These are phyloP conservation scores for Zelonia costaricensis DNA, from an alignment of 208 protist genomes.

Conservation along the genomic window DNA sequence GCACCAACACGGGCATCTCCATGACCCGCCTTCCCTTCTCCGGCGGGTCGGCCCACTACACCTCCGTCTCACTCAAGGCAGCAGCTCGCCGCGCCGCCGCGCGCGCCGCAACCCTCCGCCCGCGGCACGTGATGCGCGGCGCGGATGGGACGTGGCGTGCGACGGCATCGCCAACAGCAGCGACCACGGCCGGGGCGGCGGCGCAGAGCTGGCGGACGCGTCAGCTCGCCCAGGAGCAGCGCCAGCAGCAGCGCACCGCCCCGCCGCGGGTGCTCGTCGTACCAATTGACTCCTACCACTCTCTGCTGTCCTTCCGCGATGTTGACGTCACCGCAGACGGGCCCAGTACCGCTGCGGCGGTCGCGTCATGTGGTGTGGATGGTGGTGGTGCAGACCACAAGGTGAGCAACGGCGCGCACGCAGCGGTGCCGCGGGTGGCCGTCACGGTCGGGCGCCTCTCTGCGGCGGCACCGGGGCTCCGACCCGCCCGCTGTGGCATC, in stretches of 20 bases:
- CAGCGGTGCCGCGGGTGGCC: background rate
- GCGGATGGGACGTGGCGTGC: conserved; percentile 5
- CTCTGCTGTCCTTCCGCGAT: conserved; percentile 18
- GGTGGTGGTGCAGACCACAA: background rate
- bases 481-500: conserved; percentile 19
- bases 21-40: conserved; percentile 9
- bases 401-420: background rate
- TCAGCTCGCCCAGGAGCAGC: too few species aligned
- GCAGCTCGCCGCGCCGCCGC: background rate
- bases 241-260: background rate
- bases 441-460: conserved; percentile 11
- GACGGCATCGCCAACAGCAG: too few species aligned
- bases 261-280: conserved; percentile 11
- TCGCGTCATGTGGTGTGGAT: background rate
- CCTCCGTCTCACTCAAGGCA: conserved; percentile 3
- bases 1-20: background rate
- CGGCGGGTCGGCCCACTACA: conserved; percentile 13
- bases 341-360: background rate
- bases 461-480: conserved; percentile 9
- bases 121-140: background rate
- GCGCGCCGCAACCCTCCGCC: background rate
- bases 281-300: conserved; percentile 29
- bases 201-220: too few species aligned
- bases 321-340: background rate
- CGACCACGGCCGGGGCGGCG: too few species aligned